Conservation (phyloP, 352 stramenopile genomes). For the Pythium utonaiense region DNA sequence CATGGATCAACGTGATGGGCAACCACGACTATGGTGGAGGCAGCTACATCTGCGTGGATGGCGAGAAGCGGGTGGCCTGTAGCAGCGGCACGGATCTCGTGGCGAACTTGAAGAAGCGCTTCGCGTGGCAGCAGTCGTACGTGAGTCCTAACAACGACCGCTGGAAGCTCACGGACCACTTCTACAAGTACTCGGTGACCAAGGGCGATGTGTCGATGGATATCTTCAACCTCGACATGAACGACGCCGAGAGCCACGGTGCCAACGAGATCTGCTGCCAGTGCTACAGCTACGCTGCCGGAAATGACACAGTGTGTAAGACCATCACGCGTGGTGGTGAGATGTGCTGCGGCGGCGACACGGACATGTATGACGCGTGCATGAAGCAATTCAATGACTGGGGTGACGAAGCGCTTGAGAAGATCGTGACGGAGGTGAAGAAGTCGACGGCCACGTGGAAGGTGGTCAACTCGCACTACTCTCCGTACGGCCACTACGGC, state of each 20-base stretch:
- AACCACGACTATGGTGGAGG: constrained; percentile 46
- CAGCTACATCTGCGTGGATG: constrained; percentile 34
- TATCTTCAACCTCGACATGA: constrained; percentile 56
- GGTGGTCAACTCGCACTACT: constrained; percentile 46
- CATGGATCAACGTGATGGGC: constrained; percentile 42
- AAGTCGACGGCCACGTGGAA: constrained; percentile 42
- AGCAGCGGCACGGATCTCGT: constrained; percentile 18
- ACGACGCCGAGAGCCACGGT: constrained; percentile 38
- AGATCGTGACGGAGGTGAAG: constrained; percentile 27
- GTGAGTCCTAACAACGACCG: constrained; percentile 46
- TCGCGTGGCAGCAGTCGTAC: constrained; percentile 34
- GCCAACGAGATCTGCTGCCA: constrained; percentile 45
- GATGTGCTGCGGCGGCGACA: constrained; percentile 26
- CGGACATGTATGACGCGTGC: constrained; percentile 34
- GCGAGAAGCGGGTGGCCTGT: constrained; percentile 18
- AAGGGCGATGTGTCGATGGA: constrained; percentile 34
- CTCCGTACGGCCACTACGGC: constrained; percentile 33
- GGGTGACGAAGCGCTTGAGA: constrained; percentile 26
- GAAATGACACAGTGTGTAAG: constrained; percentile 35
- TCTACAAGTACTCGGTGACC: constrained; percentile 37
- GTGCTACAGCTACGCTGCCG: constrained; percentile 35
- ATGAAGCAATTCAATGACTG: constrained; percentile 36
- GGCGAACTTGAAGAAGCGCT: constrained; percentile 26
- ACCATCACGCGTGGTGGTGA: constrained; percentile 25
- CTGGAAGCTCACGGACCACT: constrained; percentile 45